Percentiles rank a stretch among this genome's conserved stretches.
These are phyloP conservation scores for Populus tomentosa DNA, from an alignment of 441 rosid genomes.

Conservation along the genomic window DNA sequence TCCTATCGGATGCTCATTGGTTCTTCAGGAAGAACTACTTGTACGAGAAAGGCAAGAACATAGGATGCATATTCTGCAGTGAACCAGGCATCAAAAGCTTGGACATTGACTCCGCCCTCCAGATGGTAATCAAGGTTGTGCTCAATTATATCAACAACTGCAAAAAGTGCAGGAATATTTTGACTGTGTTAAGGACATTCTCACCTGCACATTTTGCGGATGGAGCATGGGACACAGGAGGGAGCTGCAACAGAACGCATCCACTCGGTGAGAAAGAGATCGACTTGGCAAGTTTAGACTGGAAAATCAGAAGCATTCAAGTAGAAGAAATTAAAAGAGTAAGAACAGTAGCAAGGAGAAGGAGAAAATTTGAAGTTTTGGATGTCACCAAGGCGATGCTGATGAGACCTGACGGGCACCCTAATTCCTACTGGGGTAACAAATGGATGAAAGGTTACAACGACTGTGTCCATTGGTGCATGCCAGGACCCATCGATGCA, in stretches of 20 bases:
- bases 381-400: conserved; percentile 69
- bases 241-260: conserved; percentile 53
- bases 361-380: conserved; percentile 42
- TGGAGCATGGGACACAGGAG: conserved; percentile 78
- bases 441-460: conserved; percentile 67
- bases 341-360: conserved; percentile 9
- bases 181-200: conserved; percentile 59
- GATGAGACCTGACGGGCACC: conserved; percentile 88
- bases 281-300: conserved; percentile 25
- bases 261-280: conserved; percentile 38
- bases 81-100: conserved; percentile 37
- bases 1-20: conserved; percentile 77
- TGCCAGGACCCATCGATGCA: conserved; percentile 76
- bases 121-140: conserved; percentile 38
- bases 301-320: conserved; percentile 49
- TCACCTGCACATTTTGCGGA: conserved; percentile 86
- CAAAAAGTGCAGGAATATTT: conserved; percentile 30
- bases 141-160: conserved; percentile 36
- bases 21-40: conserved; percentile 65
- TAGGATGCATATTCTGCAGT: conserved; percentile 66
- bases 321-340: conserved; percentile 14
- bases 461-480: conserved; percentile 88
- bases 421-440: conserved; percentile 60
- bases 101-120: conserved; percentile 37
- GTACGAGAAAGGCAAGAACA: conserved; percentile 26